Conservation (phyloP, 225 moss, liverwort and hornwort genomes). For the Thuidium tamariscinum region DNA sequence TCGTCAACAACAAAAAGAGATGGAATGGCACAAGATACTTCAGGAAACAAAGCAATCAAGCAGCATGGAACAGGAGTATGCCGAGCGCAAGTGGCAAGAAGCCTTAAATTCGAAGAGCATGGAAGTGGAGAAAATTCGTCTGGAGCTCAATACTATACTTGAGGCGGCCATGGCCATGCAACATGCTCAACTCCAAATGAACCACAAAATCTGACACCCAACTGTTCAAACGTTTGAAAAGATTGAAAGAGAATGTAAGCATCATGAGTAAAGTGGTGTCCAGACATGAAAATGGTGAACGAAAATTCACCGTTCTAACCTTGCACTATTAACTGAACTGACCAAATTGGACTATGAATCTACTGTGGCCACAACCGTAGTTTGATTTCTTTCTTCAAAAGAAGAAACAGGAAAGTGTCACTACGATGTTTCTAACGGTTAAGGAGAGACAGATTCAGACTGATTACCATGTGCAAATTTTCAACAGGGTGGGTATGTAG, state of each 20-base stretch:
- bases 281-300: background rate
- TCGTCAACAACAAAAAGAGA: conserved; percentile 38
- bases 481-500: background rate
- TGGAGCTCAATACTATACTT: conserved; percentile 29
- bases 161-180: conserved; percentile 40
- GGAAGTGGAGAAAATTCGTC: conserved; percentile 35
- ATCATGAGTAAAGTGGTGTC: background rate
- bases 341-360: background rate
- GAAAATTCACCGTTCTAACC: background rate
- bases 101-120: conserved; percentile 23
- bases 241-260: background rate
- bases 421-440: too few relatives aligned
- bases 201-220: background rate
- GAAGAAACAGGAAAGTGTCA: background rate
- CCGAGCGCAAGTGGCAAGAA: conserved; percentile 14
- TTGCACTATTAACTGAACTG: background rate
- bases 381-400: background rate
- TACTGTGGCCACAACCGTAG: background rate
- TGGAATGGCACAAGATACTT: conserved; percentile 39
- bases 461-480: background rate
- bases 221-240: background rate
- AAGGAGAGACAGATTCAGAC: too few relatives aligned
- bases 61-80: conserved; percentile 11
- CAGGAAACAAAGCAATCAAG: conserved; percentile 21
- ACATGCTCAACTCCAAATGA: conserved; percentile 27